Evolutionary conservation across 768 basidiomycete genomes (phyloP).

Genomic region (Rhodotorula kratochvilovae): DNA sequence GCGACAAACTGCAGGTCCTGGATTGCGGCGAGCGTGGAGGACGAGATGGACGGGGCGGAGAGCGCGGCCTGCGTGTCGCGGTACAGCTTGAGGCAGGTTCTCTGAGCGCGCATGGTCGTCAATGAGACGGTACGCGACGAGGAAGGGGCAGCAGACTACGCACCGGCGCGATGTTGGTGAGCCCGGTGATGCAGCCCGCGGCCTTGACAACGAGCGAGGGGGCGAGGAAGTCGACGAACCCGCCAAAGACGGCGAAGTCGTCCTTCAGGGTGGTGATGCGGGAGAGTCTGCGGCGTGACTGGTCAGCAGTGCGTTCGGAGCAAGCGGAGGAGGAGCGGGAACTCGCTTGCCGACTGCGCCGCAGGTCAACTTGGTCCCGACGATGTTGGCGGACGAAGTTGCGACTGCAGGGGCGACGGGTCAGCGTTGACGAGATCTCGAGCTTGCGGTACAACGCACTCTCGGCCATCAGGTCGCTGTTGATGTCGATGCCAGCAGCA

Average conservation of each 20-base stretch:
- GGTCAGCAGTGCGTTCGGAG: neutral
- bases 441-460: neutral
- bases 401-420: neutral
- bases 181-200: slow-evolving; percentile 85
- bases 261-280: slow-evolving; percentile 14
- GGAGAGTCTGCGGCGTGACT: slow-evolving; percentile 8
- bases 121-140: slow-evolving; percentile 42
- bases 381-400: slow-evolving; percentile 38
- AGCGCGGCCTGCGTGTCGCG: slow-evolving; percentile 55
- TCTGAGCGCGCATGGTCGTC: slow-evolving; percentile 54
- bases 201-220: slow-evolving; percentile 67
- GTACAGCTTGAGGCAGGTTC: slow-evolving; percentile 51
- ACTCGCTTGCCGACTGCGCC: slow-evolving; percentile 64
- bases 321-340: neutral
- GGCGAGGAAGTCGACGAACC: slow-evolving; percentile 75
- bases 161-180: slow-evolving; percentile 79
- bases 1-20: slow-evolving; percentile 65
- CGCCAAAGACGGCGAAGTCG: slow-evolving; percentile 74
- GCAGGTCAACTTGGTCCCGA: slow-evolving; percentile 91
- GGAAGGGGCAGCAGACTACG: slow-evolving; percentile 28
- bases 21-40: slow-evolving; percentile 58
- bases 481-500: slow-evolving; percentile 80
- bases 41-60: slow-evolving; percentile 33
- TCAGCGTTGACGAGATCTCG: neutral
- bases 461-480: slow-evolving; percentile 69